Percentiles rank a stretch among this genome's conserved stretches.
Evolutionary conservation across 345 rosid genomes (phyloP).

Genomic region (Aurinia saxatilis): DNA sequence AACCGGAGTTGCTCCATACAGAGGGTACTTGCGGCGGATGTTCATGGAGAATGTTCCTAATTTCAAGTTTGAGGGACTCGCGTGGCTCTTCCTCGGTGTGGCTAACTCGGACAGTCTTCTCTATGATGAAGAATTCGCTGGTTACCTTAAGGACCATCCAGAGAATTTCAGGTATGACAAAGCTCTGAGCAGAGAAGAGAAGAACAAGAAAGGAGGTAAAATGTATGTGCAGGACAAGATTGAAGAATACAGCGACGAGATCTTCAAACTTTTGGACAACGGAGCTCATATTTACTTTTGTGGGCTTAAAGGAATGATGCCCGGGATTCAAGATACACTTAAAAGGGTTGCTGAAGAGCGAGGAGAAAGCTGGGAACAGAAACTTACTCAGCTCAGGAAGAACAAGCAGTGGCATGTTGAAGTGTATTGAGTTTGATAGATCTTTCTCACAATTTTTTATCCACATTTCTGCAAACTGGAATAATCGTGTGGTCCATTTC

Average conservation of each 20-base stretch:
- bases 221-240: slow-evolving; percentile 99
- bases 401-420: slow-evolving; percentile 99
- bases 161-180: slow-evolving; percentile 76
- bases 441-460: neutral
- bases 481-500: neutral
- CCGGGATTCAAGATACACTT: slow-evolving; percentile 88
- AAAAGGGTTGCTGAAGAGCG: slow-evolving; percentile 82
- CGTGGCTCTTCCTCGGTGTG: slow-evolving; percentile 98
- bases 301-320: slow-evolving; percentile 99
- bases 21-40: slow-evolving; percentile 95
- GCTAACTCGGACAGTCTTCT: slow-evolving; percentile 95
- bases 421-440: slow-evolving; percentile 52
- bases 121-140: slow-evolving; percentile 75
- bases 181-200: slow-evolving; percentile 86
- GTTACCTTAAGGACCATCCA: slow-evolving; percentile 71
- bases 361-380: slow-evolving; percentile 92
- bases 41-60: slow-evolving; percentile 82
- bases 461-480: slow-evolving; percentile 4
- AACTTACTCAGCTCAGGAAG: slow-evolving; percentile 93
- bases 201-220: slow-evolving; percentile 92
- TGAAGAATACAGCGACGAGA: slow-evolving; percentile 87
- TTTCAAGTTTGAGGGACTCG: slow-evolving; percentile 80
- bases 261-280: slow-evolving; percentile 77
- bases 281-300: slow-evolving; percentile 99
- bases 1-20: slow-evolving; percentile 89